phyloP scores from a whole-genome alignment of 1,284 basidiomycete species.

The Sporisorium exsertum region DNA sequence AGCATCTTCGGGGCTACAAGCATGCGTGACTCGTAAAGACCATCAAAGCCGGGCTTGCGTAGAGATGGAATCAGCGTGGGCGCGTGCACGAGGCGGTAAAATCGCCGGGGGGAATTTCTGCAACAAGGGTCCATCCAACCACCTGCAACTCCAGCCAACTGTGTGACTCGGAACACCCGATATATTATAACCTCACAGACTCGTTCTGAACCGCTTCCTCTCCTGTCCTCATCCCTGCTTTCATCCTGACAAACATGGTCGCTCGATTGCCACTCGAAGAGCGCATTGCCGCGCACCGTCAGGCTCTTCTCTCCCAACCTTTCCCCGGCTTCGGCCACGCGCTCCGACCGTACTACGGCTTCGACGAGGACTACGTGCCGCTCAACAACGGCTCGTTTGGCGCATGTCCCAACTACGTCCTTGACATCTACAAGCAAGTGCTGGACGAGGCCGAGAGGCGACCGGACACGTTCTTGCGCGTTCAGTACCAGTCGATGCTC shows the following conservation, averaged over 20 bases:
- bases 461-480: conserved; percentile 35
- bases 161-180: conserved; percentile 1
- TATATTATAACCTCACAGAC: too few species aligned
- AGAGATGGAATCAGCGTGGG: neutral
- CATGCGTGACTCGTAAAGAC: conserved; percentile 3
- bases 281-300: conserved; percentile 20
- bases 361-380: conserved; percentile 35
- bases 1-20: neutral
- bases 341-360: conserved; percentile 30
- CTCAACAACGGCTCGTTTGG: conserved; percentile 53
- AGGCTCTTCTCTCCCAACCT: conserved; percentile 13
- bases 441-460: conserved; percentile 32
- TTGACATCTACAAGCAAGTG: conserved; percentile 22
- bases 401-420: conserved; percentile 43
- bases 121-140: conserved; percentile 1
- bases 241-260: neutral
- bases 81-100: neutral
- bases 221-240: neutral
- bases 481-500: conserved; percentile 21
- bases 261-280: conserved; percentile 14
- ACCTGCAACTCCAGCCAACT: neutral
- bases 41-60: neutral
- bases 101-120: too few species aligned
- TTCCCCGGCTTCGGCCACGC: conserved; percentile 46
- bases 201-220: neutral